Base-by-base conservation (phyloP, 768 basidiomycete species). In the Dioszegia aurantiaca region DNA sequence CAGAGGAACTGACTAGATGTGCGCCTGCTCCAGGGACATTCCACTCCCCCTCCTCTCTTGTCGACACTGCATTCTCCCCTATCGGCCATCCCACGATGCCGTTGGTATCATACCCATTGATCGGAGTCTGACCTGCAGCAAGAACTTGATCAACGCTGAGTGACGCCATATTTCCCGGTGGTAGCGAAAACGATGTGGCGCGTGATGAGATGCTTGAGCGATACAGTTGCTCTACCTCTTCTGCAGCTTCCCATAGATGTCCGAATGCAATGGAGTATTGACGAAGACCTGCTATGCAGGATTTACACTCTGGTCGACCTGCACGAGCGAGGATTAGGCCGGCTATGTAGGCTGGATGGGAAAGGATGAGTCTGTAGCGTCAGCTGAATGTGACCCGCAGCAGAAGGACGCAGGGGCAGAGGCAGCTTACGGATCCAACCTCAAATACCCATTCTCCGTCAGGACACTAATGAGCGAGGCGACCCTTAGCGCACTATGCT, bases 401-500 rank as follows among this genome's bases (percentile, higher is more conserved):
- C 19, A 17, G 24, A 41, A 27, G 41, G 46, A 26, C 11, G 19
- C 37, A 73, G n/a, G n/a, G n/a, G n/a, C n/a, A n/a, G n/a, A n/a
- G n/a, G n/a, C n/a, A n/a, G n/a, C 62, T 24, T 26, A 63, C 52
- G 71, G 62, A 56, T 78, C 77, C 1, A 78, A 54, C 3, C 67
- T 62, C 77, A 97, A 78, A 75, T 97, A 97, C 26, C 88, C 88
- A 73, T 93, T 91, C 19, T 86, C 82, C 19, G 87, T 87, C 68
- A 97, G 77, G 11, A 97, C 89, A 41, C 85, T 67, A 59, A 88
- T 87, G 73, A 95, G 78, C n/a, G 90, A 90, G 10, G 92, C 85
- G 62, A 95, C 89, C 48, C 92, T 85, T 64, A 89, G 77, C 0
- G 92, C 89, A 21, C 87, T 87, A 65, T 92, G 87, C 59, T 90